Conservation (phyloP, 768 basidiomycete genomes). For the Leucocoprinus birnbaumii region DNA sequence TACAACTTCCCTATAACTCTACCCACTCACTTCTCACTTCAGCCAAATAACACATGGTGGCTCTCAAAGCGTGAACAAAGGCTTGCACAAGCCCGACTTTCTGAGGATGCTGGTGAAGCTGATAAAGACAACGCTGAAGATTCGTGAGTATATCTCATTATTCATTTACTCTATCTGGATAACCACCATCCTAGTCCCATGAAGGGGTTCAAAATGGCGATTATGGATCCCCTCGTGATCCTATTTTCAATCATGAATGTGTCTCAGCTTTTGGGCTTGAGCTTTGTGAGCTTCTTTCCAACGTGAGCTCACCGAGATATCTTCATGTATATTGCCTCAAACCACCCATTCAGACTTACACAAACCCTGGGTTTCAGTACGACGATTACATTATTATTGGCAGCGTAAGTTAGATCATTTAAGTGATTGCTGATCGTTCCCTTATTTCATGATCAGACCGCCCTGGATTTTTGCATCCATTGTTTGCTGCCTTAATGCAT, state of each 20-base stretch:
- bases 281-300: slow-evolving; percentile 56
- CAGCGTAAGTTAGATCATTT: too few relatives aligned
- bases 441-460: slow-evolving; percentile 33
- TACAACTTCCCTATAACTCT: not conserved
- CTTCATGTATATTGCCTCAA: not conserved
- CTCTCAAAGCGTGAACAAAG: slow-evolving; percentile 43
- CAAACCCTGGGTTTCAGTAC: slow-evolving; percentile 55
- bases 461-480: slow-evolving; percentile 56
- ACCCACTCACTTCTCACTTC: not conserved
- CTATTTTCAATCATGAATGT: slow-evolving; percentile 49
- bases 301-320: slow-evolving; percentile 24
- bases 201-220: slow-evolving; percentile 46
- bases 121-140: slow-evolving; percentile 53
- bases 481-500: slow-evolving; percentile 44
- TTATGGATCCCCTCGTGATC: slow-evolving; percentile 48
- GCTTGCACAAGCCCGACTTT: slow-evolving; percentile 61
- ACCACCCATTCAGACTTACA: slow-evolving; percentile 37
- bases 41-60: slow-evolving; percentile 63
- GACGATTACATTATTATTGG: slow-evolving; percentile 49
- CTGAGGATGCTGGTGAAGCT: slow-evolving; percentile 64
- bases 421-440: too few relatives aligned
- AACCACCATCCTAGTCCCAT: slow-evolving; percentile 30
- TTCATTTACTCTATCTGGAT: not conserved
- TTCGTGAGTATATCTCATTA: slow-evolving; percentile 55
- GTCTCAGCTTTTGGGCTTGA: slow-evolving; percentile 45